Evolutionary conservation across 352 stramenopile genomes (phyloP), one percentile per base, ranked within the genome.

Genomic region (Globisporangium recalcitrans): DNA sequence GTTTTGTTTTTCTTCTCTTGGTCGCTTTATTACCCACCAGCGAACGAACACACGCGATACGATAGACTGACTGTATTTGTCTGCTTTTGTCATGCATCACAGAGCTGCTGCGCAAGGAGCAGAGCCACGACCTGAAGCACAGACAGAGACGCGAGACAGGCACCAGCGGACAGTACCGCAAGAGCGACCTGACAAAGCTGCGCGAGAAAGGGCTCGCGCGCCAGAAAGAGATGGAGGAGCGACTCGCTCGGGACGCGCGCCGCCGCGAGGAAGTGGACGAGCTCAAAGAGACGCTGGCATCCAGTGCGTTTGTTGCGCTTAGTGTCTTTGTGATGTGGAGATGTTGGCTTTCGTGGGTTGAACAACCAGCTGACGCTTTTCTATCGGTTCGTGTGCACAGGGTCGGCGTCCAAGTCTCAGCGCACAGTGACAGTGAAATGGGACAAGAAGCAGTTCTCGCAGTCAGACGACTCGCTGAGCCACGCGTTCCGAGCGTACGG

Each of bases 371-470:
- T 54, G n/a, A 54, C 14, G 48, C 21, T n/a, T 52, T 22, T 11
- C 21, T 52, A 4, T n/a, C 31, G 40, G n/a, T 3, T 54, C 14
- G 34, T 40, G 16, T 46, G 19, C 38, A 11, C 11, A 63, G 44
- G 55, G 7, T 52, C 61, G 44, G 69, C 62, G 14, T 63, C 73
- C 16, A 91, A 87, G 61, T 80, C 83, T 10, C 72, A 90, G 54
- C 79, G 85, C 11, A 91, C 81, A 4, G 78, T 94, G n/a, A 87
- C 74, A 4, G 67, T 94, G 44, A 90, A 90, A 55, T 94, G 85
- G 85, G 79, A 90, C 60, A 75, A 75, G 49, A 80, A 73, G 27
- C 71, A 80, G 55, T 68, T 68, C 21, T 92, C 85, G 16, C 85
- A 92, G 62, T 92, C 82, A 24, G 82, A 92, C 52, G 79, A 91